These are phyloP conservation scores for Waltergamsia citrina DNA, from an alignment of 2,329 filamentous ascomycete genomes.

Conservation along the genomic window DNA sequence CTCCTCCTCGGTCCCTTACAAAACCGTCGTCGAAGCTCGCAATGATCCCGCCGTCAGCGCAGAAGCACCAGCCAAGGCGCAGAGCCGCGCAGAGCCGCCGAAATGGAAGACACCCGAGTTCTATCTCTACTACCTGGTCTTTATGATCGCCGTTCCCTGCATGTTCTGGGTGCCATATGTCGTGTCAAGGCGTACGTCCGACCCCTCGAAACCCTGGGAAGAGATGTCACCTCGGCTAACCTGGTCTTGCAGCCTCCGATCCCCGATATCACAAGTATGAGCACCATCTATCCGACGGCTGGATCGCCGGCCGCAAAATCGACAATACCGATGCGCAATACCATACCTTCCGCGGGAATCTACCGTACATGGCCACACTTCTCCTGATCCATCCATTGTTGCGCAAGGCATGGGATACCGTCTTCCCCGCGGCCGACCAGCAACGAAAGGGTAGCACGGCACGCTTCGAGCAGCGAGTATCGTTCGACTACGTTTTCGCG, in stretches of 20 bases:
- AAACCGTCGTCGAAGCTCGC: conserved; percentile 42
- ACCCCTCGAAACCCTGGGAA: not conserved
- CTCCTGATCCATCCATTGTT: conserved; percentile 71
- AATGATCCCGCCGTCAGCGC: conserved; percentile 26
- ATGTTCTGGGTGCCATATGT: conserved; percentile 90
- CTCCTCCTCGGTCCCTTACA: conserved; percentile 59
- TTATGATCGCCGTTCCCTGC: conserved; percentile 58
- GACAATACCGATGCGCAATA: conserved; percentile 91
- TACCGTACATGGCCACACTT: conserved; percentile 70
- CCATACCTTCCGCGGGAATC: conserved; percentile 70
- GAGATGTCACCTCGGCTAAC: not conserved
- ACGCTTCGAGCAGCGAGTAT: conserved; percentile 58
- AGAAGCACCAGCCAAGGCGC: conserved; percentile 24
- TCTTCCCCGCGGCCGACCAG: conserved; percentile 26
- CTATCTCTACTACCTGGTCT: conserved; percentile 65
- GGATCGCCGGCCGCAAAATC: conserved; percentile 87
- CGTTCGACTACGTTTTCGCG: conserved; percentile 79
- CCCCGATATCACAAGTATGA: conserved; percentile 72
- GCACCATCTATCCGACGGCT: conserved; percentile 64
- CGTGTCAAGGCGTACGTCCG: conserved; percentile 65
- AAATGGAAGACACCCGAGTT: conserved; percentile 87
- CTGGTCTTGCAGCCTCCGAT: conserved; percentile 53
- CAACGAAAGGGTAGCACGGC: conserved; percentile 34
- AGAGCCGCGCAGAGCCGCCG: conserved; percentile 39
- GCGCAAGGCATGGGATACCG: conserved; percentile 59